Evolutionary conservation across 2,329 filamentous ascomycete genomes (phyloP), one percentile per base, ranked within the genome.

Genomic region (Ceratocystis harringtonii): DNA sequence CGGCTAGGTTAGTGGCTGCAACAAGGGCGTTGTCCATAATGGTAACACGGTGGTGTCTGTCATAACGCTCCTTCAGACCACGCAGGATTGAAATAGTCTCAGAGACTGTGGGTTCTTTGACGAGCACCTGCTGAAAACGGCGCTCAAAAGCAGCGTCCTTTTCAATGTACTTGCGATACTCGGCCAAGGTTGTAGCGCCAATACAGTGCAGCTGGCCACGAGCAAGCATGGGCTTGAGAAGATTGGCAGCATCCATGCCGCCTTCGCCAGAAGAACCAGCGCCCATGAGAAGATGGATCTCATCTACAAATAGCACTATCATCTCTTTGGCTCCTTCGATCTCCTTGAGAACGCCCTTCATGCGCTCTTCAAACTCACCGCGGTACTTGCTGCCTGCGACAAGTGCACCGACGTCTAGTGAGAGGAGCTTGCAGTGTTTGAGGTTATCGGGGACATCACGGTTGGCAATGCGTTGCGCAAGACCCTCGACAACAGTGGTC

Each of bases 101-200:
- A 1, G 84, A 76, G 61, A 97, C 86, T 5, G 84, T 81, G 1
- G 94, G 94, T 74, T 99, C 94, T 78, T 96, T 96, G 74, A 97
- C 92, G 57, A 99, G 77, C 48, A 99, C 94, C 76, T 99, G 94
- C 75, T 99, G 94, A 82, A 99, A 99, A 75, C 94, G 89, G 76
- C 94, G 90, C 77, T 99, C 94, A 74, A 99, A 99, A 60, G 94
- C 94, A 58, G 90, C 89, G 72, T 99, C 94, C 77, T 99, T 99
- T 76, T 99, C 94, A 69, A 99, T 96, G 76, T 99, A 97, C 76
- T 99, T 99, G 72, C 94, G 85, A 77, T 99, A 99, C 75, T 99
- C 94, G 68, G 86, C 85, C 67, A 99, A 82, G 1, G 94, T 99
- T 1, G 94, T 99, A 5, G 94, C 94, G 75, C 94, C 94, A 69